These are phyloP conservation scores for Chaetoceros muelleri DNA, from an alignment of 108 stramenopile species.

Conservation along the genomic window DNA sequence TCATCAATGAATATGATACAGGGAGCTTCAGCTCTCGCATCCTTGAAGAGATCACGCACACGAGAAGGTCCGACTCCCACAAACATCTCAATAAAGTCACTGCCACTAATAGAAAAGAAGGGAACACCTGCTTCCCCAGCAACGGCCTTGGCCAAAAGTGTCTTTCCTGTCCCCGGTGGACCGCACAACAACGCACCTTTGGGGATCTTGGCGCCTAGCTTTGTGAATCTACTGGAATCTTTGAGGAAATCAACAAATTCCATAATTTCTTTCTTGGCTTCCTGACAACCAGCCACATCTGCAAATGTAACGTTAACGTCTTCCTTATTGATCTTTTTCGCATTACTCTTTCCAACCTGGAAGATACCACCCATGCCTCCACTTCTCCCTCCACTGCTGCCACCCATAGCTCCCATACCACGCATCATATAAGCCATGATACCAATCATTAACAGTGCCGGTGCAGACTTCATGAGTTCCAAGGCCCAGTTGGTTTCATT, in stretches of 20 bases:
- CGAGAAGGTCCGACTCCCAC: constrained; percentile 97
- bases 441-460: constrained; percentile 71
- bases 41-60: constrained; percentile 95
- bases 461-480: constrained; percentile 65
- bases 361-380: constrained; percentile 78
- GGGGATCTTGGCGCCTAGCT: constrained; percentile 94
- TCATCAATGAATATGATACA: constrained; percentile 99
- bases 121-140: constrained; percentile 98
- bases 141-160: constrained; percentile 95
- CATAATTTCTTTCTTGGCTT: constrained; percentile 98
- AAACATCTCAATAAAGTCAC: constrained; percentile 99
- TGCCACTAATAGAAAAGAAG: constrained; percentile 91
- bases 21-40: constrained; percentile 85
- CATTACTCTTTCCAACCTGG: constrained; percentile 77
- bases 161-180: constrained; percentile 95
- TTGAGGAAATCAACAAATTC: constrained; percentile 98
- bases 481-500: constrained; percentile 75
- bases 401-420: constrained; percentile 61
- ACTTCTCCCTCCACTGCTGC: constrained; percentile 42
- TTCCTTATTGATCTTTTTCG: constrained; percentile 80
- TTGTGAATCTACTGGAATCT: constrained; percentile 77
- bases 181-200: constrained; percentile 93
- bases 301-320: constrained; percentile 80
- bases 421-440: constrained; percentile 69
- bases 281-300: constrained; percentile 98